Base-by-base conservation (phyloP, 23 red algal genomes). In the Chondrus crispus region DNA sequence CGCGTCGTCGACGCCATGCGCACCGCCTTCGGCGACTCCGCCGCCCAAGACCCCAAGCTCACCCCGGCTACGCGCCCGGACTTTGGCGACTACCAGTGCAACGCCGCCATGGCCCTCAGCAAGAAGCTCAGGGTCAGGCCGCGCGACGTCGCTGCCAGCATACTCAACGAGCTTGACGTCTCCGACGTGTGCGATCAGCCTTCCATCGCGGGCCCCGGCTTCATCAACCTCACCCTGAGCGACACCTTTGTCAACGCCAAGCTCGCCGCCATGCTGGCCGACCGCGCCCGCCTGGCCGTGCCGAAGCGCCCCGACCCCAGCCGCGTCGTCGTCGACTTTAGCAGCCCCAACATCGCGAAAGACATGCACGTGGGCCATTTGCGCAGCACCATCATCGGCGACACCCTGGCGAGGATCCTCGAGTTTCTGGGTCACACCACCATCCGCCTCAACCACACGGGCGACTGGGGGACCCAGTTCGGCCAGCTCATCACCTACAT, bases 311-410 rank as follows among this genome's bases (percentile, higher is more conserved):
- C 77, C 24, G 68, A 51, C n/a, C 62, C 90, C 46, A 52, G 95
- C 52, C 75, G 90, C 22, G 82, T 99, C 16, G 90, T 99, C 6
- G 94, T 99, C 20, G 97, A 99, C 68, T 99, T 99, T 81, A 95
- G 90, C 52, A 95, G 91, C 84, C 97, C 97, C 3, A 99, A 99
- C 71, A 96, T 99, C 58, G 97, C 97, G 32, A 99, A 99, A 87
- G 97, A 99, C 68, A 99, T 99, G 97, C 97, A 99, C 49, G 97
- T 96, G 13, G 97, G 97, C n/a, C 97, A 99, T 73, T 76, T 99
- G 76, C 83, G 97, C 33, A 93, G 88, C 22, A 99, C 97, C n/a
- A 99, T 99, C 66, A 99, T 99, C 44, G 97, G 97, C 20, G 97
- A 99, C 55, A 94, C 87, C 6, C 55, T 99, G 13, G 89, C 94